A percentile compares a stretch with the other conserved stretches of the same genome.
Evolutionary conservation across 352 stramenopile species (phyloP).

Genomic region (Phytophthora fragariaefolia): DNA sequence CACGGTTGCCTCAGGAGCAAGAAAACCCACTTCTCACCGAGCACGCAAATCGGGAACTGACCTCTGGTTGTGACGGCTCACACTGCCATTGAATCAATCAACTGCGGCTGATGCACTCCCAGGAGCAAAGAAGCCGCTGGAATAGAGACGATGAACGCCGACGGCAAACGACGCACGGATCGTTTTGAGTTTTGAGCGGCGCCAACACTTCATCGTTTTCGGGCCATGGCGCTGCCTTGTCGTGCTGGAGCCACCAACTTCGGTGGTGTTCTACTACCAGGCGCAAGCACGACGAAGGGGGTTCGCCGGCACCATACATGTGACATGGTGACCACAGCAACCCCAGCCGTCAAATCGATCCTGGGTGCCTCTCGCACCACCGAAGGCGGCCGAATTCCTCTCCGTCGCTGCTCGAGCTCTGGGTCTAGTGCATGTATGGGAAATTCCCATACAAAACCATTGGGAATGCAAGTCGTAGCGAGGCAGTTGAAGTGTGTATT

Average conservation of each 20-base stretch:
- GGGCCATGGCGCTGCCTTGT: background rate
- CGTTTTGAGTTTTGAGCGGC: conserved; percentile 11
- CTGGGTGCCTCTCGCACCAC: conserved; percentile 4
- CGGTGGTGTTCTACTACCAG: conserved; percentile 17
- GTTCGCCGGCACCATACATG: background rate
- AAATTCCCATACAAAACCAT: background rate
- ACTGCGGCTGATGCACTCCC: background rate
- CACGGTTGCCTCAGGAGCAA: background rate
- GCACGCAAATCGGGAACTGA: conserved; percentile 38
- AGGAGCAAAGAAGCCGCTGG: conserved; percentile 31
- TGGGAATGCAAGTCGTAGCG: background rate
- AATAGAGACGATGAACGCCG: conserved; percentile 26
- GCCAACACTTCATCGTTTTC: conserved; percentile 4
- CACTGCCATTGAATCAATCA: background rate
- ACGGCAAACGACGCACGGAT: background rate
- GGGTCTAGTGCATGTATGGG: background rate
- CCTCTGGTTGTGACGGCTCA: background rate
- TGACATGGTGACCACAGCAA: background rate
- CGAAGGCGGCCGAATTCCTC: conserved; percentile 25
- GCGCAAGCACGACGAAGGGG: background rate
- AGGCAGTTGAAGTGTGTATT: background rate
- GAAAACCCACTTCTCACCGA: conserved; percentile 14
- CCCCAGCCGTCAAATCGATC: conserved; percentile 8
- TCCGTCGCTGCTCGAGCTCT: background rate
- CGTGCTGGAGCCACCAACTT: conserved; percentile 2